phyloP scores from a whole-genome alignment of 1,284 basidiomycete species.

The Tilletia caries region DNA sequence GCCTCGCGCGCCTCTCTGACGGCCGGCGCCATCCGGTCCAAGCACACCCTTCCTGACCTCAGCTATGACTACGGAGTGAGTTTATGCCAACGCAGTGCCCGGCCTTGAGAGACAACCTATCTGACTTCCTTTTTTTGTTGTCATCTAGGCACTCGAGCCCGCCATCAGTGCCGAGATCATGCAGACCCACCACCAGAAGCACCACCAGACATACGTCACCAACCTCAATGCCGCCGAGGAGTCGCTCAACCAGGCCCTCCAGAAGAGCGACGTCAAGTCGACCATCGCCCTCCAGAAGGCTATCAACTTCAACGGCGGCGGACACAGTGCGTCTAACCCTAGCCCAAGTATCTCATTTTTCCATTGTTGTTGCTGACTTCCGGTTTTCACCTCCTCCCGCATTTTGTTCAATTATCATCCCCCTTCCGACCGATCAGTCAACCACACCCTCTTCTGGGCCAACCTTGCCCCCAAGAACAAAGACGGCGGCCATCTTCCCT shows the following conservation, averaged over 20 bases:
- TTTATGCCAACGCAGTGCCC: background rate
- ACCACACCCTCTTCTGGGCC: constrained; percentile 53
- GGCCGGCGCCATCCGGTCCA: constrained; percentile 27
- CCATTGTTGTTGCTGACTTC: background rate
- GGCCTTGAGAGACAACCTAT: background rate
- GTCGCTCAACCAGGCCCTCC: constrained; percentile 34
- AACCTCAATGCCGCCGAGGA: constrained; percentile 50
- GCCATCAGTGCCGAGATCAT: constrained; percentile 50
- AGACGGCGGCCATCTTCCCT: constrained; percentile 46
- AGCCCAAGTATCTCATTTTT: background rate
- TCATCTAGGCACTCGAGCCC: constrained; percentile 42
- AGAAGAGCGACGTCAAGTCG: constrained; percentile 41
- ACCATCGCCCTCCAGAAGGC: constrained; percentile 41
- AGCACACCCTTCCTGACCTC: constrained; percentile 54
- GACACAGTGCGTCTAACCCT: constrained; percentile 17
- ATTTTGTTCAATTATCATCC: too few species aligned
- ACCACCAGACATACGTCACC: constrained; percentile 53
- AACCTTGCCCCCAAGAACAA: constrained; percentile 47
- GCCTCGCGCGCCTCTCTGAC: constrained; percentile 13
- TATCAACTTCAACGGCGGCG: constrained; percentile 53
- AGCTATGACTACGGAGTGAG: constrained; percentile 45
- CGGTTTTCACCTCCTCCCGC: too few species aligned
- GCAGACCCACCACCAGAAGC: constrained; percentile 52
- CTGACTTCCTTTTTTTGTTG: background rate
- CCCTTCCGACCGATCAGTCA: constrained; percentile 30